These are phyloP conservation scores for Acacia confusa DNA, from an alignment of 306 rosid genomes.

Conservation along the genomic window DNA sequence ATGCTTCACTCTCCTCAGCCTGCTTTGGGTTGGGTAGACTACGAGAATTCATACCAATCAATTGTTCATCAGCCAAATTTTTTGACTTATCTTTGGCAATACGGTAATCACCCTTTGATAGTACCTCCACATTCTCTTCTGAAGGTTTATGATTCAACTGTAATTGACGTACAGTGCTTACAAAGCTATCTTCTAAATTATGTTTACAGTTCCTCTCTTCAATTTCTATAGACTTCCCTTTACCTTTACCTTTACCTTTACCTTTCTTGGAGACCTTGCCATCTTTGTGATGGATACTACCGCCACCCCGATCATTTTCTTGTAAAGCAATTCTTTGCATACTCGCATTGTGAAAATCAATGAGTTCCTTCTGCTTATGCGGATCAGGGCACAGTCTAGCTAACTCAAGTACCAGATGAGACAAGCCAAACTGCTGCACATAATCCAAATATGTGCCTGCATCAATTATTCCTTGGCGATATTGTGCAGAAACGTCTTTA, in stretches of 20 bases:
- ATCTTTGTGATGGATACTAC: conserved; percentile 36
- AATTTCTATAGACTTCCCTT: conserved; percentile 36
- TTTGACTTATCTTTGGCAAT: conserved; percentile 56
- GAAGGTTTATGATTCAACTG: conserved; percentile 60
- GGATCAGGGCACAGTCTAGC: conserved; percentile 85
- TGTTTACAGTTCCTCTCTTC: conserved; percentile 46
- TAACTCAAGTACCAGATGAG: conserved; percentile 80
- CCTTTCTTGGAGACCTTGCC: conserved; percentile 50
- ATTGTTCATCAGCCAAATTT: conserved; percentile 37
- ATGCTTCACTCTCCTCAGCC: conserved; percentile 40
- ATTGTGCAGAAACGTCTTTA: conserved; percentile 81
- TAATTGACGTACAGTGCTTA: conserved; percentile 66
- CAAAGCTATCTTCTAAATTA: conserved; percentile 57
- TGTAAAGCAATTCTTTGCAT: conserved; percentile 43
- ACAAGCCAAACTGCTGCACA: conserved; percentile 80
- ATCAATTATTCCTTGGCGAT: conserved; percentile 79
- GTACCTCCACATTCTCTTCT: conserved; percentile 65
- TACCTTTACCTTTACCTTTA: conserved; percentile 72
- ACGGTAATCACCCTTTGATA: conserved; percentile 79
- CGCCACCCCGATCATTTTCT: conserved; percentile 43
- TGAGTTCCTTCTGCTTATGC: conserved; percentile 77
- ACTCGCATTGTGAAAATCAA: conserved; percentile 57
- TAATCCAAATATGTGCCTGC: conserved; percentile 64
- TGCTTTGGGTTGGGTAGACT: conserved; percentile 41
- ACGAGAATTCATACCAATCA: conserved; percentile 34